phyloP scores from a whole-genome alignment of 495 filamentous ascomycete genomes.

The Aeminium ludgeri region DNA sequence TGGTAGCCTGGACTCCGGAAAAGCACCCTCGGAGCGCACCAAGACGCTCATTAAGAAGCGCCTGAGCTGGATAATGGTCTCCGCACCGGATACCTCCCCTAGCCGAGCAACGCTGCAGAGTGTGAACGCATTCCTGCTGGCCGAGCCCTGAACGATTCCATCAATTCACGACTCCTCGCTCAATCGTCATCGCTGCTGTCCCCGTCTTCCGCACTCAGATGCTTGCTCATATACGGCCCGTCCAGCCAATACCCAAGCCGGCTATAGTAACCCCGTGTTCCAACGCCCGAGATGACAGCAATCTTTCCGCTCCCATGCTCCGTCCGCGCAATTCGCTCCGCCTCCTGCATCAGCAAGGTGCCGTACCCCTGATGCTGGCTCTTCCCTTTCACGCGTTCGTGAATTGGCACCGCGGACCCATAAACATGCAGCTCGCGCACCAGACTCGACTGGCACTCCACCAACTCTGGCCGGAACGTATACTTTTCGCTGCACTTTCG shows the following conservation, averaged over 20 bases:
- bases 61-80: conserved; percentile 60
- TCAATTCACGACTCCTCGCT: conserved; percentile 5
- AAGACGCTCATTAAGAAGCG: conserved; percentile 63
- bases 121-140: conserved; percentile 73
- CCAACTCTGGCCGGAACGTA: conserved; percentile 81
- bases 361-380: conserved; percentile 98
- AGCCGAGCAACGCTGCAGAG: conserved; percentile 66
- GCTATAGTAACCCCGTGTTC: conserved; percentile 82
- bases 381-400: conserved; percentile 81
- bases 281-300: conserved; percentile 86
- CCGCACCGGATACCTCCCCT: conserved; percentile 59
- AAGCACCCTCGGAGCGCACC: conserved; percentile 20
- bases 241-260: conserved; percentile 86
- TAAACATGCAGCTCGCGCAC: conserved; percentile 95
- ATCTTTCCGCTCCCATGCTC: conserved; percentile 91
- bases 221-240: conserved; percentile 80
- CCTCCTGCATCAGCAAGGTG: conserved; percentile 93
- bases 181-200: conserved; percentile 29
- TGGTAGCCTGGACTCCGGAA: conserved; percentile 26
- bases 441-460: conserved; percentile 70
- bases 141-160: background rate
- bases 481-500: conserved; percentile 78
- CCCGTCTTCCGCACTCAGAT: conserved; percentile 31
- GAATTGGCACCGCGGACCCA: conserved; percentile 84
- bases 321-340: conserved; percentile 80